Evolutionary conservation across 2,329 filamentous ascomycete species (phyloP), one percentile per base, ranked within the genome.

Genomic region (Pseudogymnoascus verrucosus): DNA sequence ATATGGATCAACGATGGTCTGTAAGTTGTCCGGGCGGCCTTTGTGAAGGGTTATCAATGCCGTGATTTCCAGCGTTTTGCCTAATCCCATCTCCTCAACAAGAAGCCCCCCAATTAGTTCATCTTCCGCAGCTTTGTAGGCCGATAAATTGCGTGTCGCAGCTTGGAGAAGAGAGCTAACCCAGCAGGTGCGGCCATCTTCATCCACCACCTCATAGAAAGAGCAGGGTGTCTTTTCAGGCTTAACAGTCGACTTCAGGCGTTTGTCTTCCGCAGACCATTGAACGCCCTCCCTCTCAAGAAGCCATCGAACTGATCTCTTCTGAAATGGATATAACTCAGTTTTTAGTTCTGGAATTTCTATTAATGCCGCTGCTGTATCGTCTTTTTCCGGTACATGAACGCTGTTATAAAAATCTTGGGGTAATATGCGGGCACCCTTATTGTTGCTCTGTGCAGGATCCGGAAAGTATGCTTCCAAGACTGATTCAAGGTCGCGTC

Each of bases 51-150:
- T 78, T n/a, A 92, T 83, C 10, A 93, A 78, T 3, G 87, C 82
- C 51, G 92, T 84, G 1, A 90, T 79, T 75, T 93, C 90, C 2
- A 93, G 79, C 0, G 90, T 93, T 73, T 93, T 93, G 1, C 90
- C 90, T 1, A 93, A 77, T 0, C 90, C 90, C 90, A 93, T 93
- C 73, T 93, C 90, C 71, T 93, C 90, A 0, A 89, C 86, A 4
- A 93, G 76, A 59, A 91, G 87, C 0, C 89, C 89, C 37, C 80
- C 80, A 37, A 71, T 74, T 1, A 80, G 64, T 14, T 69, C 62
- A n/a, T 62, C 62, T 10, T 62, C 34, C 36, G 60, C 65, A 51
- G 76, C 71, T 36, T 74, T 72, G 63, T 84, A 85, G 2, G 75
- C 69, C 0, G 71, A 65, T 7, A 78, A 65, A 69, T 88, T 79